phyloP scores from a whole-genome alignment of 2,329 filamentous ascomycete species.

The Aspergillus fischeri region DNA sequence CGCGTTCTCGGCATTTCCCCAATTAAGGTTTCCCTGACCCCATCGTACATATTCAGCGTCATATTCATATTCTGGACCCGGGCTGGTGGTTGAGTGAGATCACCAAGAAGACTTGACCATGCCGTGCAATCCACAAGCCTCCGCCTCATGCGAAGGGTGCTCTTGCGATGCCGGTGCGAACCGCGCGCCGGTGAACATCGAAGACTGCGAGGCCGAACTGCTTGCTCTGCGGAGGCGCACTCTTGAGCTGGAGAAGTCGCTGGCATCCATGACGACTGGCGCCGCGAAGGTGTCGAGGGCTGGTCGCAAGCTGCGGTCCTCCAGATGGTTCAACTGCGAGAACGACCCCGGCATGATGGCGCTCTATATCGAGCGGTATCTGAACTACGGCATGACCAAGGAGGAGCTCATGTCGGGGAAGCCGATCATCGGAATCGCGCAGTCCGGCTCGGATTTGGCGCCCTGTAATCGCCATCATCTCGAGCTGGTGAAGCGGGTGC shows the following conservation, averaged over 20 bases:
- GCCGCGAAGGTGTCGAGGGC: conserved; percentile 3
- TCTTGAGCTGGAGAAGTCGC: conserved; percentile 32
- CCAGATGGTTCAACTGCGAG: conserved; percentile 44
- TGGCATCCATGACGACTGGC: conserved; percentile 25
- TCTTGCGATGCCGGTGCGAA: conserved; percentile 23
- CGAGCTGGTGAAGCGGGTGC: conserved; percentile 47
- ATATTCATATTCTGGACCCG: neutral
- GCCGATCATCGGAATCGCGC: conserved; percentile 51
- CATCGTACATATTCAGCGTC: neutral
- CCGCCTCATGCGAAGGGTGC: conserved; percentile 32
- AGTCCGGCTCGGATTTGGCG: conserved; percentile 49
- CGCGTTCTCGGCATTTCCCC: neutral
- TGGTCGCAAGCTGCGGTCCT: conserved; percentile 36
- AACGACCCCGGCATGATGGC: conserved; percentile 43
- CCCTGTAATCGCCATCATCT: conserved; percentile 51
- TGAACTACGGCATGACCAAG: conserved; percentile 48
- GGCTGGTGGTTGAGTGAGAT: neutral
- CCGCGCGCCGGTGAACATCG: conserved; percentile 29
- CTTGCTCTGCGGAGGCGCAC: conserved; percentile 36
- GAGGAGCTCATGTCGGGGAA: conserved; percentile 49
- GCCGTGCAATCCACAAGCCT: conserved; percentile 18
- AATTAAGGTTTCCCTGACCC: neutral
- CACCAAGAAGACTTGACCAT: conserved; percentile 2
- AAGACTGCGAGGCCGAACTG: conserved; percentile 40
- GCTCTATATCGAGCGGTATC: conserved; percentile 49